Conservation (phyloP, 2,329 filamentous ascomycete species). For the Fusarium redolens region DNA sequence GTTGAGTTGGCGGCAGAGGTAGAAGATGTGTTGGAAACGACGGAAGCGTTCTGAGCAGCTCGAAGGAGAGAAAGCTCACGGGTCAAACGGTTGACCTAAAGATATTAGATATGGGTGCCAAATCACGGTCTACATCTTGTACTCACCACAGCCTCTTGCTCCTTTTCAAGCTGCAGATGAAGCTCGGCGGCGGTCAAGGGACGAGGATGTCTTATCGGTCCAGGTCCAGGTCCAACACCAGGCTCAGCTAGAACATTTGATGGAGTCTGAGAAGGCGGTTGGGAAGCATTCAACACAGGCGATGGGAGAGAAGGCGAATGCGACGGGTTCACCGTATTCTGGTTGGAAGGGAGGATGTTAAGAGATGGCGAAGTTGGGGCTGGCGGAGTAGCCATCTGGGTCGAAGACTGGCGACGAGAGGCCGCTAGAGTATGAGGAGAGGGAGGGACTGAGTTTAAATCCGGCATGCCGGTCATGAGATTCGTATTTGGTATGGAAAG, state of each 20-base stretch:
- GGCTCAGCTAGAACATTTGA: slow-evolving; percentile 44
- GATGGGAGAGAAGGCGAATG: slow-evolving; percentile 49
- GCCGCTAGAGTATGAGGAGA: slow-evolving; percentile 59
- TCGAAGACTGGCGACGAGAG: slow-evolving; percentile 58
- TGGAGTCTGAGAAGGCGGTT: slow-evolving; percentile 40
- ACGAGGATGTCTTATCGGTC: slow-evolving; percentile 85
- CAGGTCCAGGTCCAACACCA: slow-evolving; percentile 67
- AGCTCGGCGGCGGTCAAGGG: slow-evolving; percentile 90
- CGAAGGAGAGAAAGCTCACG: slow-evolving; percentile 89
- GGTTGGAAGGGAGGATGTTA: slow-evolving; percentile 69
- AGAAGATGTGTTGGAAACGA: slow-evolving; percentile 73
- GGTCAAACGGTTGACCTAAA: slow-evolving; percentile 88
- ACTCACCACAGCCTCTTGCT: slow-evolving; percentile 90
- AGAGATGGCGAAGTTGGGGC: slow-evolving; percentile 56
- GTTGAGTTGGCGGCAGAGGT: slow-evolving; percentile 65
- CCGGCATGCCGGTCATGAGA: slow-evolving; percentile 57
- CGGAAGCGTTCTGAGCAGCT: slow-evolving; percentile 73
- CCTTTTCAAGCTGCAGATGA: slow-evolving; percentile 90
- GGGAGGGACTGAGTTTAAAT: slow-evolving; percentile 66
- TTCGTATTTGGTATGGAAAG: not conserved
- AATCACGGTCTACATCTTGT: not conserved
- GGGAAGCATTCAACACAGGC: slow-evolving; percentile 46
- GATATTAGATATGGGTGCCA: not conserved
- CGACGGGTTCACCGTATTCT: slow-evolving; percentile 59
- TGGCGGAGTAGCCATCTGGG: slow-evolving; percentile 57